Conservation (phyloP, 2,329 filamentous ascomycete genomes). For the Penicillium psychrosexuale region DNA sequence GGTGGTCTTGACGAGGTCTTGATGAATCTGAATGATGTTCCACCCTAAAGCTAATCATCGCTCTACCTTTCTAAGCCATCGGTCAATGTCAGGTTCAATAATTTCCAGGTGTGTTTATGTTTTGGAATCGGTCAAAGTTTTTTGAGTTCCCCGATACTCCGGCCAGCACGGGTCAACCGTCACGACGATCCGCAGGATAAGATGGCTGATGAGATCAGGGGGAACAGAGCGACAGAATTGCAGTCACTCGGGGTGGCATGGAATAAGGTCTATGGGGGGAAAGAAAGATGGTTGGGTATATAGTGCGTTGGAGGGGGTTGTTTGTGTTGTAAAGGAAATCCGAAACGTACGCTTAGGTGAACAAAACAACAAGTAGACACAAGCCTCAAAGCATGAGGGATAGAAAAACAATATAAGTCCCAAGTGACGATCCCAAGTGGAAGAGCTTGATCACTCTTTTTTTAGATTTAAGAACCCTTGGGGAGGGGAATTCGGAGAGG, state of each 20-base stretch:
- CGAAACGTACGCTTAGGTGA: slow-evolving; percentile 26
- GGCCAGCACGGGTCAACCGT: neutral
- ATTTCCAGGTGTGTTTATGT: neutral
- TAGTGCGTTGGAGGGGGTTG: slow-evolving; percentile 16
- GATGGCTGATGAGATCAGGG: slow-evolving; percentile 1
- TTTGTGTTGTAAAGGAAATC: slow-evolving; percentile 9
- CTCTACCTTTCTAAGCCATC: slow-evolving; percentile 37
- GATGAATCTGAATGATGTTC: slow-evolving; percentile 42
- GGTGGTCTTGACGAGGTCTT: slow-evolving; percentile 37
- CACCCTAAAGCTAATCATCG: slow-evolving; percentile 45
- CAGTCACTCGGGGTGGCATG: neutral
- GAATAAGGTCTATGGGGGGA: slow-evolving; percentile 2
- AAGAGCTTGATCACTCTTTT: slow-evolving; percentile 17
- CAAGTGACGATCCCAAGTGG: slow-evolving; percentile 20
- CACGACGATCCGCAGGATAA: slow-evolving; percentile 7
- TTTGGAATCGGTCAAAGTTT: slow-evolving; percentile 12
- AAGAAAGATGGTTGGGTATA: slow-evolving; percentile 8
- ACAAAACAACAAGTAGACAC: slow-evolving; percentile 25
- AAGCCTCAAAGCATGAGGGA: slow-evolving; percentile 28
- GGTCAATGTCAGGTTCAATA: slow-evolving; percentile 26
- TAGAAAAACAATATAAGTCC: slow-evolving; percentile 4
- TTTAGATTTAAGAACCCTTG: slow-evolving; percentile 16
- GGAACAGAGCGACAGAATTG: neutral
- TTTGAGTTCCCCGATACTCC: slow-evolving; percentile 11
- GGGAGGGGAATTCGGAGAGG: slow-evolving; percentile 19